phyloP scores from a whole-genome alignment of 371 early-diverging fungal species.

The Actinomortierella wolfii region DNA sequence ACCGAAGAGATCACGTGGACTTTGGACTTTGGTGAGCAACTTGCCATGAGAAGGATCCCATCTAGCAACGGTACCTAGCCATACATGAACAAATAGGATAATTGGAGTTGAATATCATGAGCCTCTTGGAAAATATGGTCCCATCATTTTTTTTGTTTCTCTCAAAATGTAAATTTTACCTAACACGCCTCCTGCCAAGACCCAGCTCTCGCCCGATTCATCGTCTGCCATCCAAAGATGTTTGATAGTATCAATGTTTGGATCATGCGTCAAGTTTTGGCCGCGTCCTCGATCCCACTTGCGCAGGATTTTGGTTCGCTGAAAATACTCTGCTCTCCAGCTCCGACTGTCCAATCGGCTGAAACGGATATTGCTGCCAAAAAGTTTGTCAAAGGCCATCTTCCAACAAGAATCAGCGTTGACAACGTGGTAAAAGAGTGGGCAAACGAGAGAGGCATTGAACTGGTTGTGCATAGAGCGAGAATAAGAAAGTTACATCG shows the following conservation, averaged over 20 bases:
- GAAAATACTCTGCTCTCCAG: constrained; percentile 44
- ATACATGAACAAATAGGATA: neutral
- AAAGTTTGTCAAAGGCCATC: constrained; percentile 36
- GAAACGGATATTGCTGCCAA: constrained; percentile 33
- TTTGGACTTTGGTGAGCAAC: constrained; percentile 24
- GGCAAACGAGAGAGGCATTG: constrained; percentile 22
- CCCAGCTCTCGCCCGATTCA: constrained; percentile 13
- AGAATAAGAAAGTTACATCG: no score
- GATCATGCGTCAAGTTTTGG: constrained; percentile 25
- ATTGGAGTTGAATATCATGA: no score
- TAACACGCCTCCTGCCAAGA: constrained; percentile 25
- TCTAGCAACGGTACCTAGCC: constrained; percentile 24
- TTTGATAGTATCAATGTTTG: constrained; percentile 26
- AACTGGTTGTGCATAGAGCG: no score
- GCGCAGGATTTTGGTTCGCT: constrained; percentile 25
- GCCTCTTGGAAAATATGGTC: no score
- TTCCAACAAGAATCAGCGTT: constrained; percentile 46
- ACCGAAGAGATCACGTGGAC: constrained; percentile 9
- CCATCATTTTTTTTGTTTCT: no score
- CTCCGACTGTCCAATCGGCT: constrained; percentile 36
- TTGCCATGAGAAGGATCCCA: constrained; percentile 24
- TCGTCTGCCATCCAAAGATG: constrained; percentile 21
- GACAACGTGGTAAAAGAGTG: constrained; percentile 36
- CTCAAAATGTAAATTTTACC: constrained; percentile 1
- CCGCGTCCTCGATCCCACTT: constrained; percentile 43